Percentiles rank a stretch among this genome's conserved stretches.
Evolutionary conservation across 1,284 basidiomycete species (phyloP).

Genomic region (Trametes polyzona): DNA sequence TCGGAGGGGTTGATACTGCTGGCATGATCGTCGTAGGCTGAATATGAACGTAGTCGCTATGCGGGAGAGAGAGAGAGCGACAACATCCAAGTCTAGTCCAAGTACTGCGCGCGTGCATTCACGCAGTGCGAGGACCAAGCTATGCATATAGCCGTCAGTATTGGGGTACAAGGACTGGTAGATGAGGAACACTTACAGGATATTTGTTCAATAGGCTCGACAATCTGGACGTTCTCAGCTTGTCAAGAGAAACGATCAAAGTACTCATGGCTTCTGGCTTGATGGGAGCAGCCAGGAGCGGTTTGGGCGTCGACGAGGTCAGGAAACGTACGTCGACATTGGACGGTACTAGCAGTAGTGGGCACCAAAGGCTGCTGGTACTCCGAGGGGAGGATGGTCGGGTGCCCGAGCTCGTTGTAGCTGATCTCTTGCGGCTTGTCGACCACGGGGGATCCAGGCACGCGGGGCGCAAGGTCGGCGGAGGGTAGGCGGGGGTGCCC

Average conservation of each 20-base stretch:
- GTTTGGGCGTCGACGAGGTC: too few species aligned
- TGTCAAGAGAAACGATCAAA: not conserved
- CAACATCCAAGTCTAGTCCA: not conserved
- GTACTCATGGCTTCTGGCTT: too few species aligned
- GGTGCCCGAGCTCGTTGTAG: not conserved
- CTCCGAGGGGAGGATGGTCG: not conserved
- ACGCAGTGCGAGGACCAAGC: not conserved
- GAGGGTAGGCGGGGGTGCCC: not conserved
- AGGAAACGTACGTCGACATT: too few species aligned
- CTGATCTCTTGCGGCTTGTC: not conserved
- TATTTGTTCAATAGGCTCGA: not conserved
- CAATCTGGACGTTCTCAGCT: not conserved
- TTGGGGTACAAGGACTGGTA: too few species aligned
- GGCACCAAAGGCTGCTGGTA: slow-evolving; percentile 5
- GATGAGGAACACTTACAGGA: not conserved
- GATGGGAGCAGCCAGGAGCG: too few species aligned
- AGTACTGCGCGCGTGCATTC: not conserved
- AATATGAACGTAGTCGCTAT: too few species aligned
- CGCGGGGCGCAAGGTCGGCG: too few species aligned
- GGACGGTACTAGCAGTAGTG: too few species aligned
- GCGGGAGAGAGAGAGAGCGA: too few species aligned
- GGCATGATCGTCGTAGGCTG: too few species aligned
- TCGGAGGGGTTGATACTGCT: too few species aligned
- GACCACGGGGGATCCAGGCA: too few species aligned
- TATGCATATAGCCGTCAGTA: not conserved